phyloP scores from a whole-genome alignment of 352 stramenopile species.

The Poterioochromonas sp. region DNA sequence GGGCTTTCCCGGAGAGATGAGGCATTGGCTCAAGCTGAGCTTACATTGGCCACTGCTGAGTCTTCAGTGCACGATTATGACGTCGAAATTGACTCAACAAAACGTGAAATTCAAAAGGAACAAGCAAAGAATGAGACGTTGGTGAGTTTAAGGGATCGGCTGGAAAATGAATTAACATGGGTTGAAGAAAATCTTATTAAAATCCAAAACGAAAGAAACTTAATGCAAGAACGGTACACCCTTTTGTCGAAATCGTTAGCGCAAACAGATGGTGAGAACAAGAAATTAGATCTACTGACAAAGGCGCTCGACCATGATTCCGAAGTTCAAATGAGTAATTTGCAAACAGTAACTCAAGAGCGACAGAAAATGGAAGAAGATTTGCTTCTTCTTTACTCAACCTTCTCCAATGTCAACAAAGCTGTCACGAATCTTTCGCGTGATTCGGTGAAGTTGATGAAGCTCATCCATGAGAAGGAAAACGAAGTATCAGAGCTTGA shows the following conservation, averaged over 20 bases:
- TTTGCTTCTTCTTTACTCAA: slow-evolving; percentile 65
- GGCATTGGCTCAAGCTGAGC: slow-evolving; percentile 72
- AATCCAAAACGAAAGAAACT: slow-evolving; percentile 55
- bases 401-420: slow-evolving; percentile 72
- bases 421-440: slow-evolving; percentile 73
- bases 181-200: slow-evolving; percentile 50
- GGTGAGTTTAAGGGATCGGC: slow-evolving; percentile 64
- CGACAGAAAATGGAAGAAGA: slow-evolving; percentile 71
- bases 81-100: slow-evolving; percentile 73
- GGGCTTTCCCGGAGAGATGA: slow-evolving; percentile 76
- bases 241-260: slow-evolving; percentile 57
- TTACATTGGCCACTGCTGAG: slow-evolving; percentile 70
- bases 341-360: slow-evolving; percentile 72
- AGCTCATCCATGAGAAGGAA: slow-evolving; percentile 69
- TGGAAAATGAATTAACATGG: slow-evolving; percentile 56
- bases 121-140: slow-evolving; percentile 57
- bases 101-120: slow-evolving; percentile 36
- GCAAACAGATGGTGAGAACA: slow-evolving; percentile 68
- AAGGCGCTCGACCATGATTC: slow-evolving; percentile 52
- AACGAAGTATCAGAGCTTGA: slow-evolving; percentile 68
- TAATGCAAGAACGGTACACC: slow-evolving; percentile 54
- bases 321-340: slow-evolving; percentile 2
- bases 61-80: slow-evolving; percentile 57
- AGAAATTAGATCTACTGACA: slow-evolving; percentile 53
- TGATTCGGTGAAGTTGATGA: slow-evolving; percentile 50